A percentile compares a stretch with the other conserved stretches of the same genome.
Evolutionary conservation across 495 filamentous ascomycete genomes (phyloP).

Genomic region (Stereocaulon alpinum): DNA sequence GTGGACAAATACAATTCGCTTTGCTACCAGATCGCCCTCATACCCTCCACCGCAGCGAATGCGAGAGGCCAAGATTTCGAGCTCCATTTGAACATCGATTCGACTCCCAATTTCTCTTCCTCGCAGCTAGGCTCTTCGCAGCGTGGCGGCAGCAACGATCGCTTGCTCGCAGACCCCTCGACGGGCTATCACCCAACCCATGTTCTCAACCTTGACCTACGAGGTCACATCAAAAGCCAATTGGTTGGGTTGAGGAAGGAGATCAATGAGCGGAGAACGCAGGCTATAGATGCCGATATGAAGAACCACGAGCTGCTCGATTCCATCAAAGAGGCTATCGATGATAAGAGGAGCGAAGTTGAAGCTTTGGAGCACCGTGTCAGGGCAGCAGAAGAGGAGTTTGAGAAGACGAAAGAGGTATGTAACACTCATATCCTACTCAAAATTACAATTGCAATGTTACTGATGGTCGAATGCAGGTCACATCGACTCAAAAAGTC

Average conservation of each 20-base stretch:
- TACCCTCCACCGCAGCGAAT: constrained; percentile 72
- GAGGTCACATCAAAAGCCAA: constrained; percentile 66
- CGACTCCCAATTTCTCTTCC: constrained; percentile 61
- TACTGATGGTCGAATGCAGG: constrained; percentile 25
- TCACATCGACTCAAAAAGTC: constrained; percentile 75
- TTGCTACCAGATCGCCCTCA: constrained; percentile 85
- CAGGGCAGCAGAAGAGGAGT: constrained; percentile 80
- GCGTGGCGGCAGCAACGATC: constrained; percentile 35
- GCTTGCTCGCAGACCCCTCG: constrained; percentile 66
- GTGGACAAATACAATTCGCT: constrained; percentile 86
- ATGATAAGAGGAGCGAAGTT: constrained; percentile 85
- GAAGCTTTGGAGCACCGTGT: constrained; percentile 82
- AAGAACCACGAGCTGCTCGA: constrained; percentile 85
- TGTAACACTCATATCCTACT: not conserved
- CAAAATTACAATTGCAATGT: not conserved
- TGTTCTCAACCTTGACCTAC: constrained; percentile 75
- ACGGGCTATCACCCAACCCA: constrained; percentile 86
- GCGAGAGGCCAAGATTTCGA: constrained; percentile 79
- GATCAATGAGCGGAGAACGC: constrained; percentile 73
- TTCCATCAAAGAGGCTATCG: constrained; percentile 85
- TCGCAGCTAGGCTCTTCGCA: constrained; percentile 56
- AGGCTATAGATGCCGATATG: constrained; percentile 75
- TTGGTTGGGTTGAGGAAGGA: constrained; percentile 74
- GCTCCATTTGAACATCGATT: constrained; percentile 56
- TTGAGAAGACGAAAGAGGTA: constrained; percentile 83